Base-by-base conservation (phyloP, 257 asterid species). In the Nicotiana tabacum region DNA sequence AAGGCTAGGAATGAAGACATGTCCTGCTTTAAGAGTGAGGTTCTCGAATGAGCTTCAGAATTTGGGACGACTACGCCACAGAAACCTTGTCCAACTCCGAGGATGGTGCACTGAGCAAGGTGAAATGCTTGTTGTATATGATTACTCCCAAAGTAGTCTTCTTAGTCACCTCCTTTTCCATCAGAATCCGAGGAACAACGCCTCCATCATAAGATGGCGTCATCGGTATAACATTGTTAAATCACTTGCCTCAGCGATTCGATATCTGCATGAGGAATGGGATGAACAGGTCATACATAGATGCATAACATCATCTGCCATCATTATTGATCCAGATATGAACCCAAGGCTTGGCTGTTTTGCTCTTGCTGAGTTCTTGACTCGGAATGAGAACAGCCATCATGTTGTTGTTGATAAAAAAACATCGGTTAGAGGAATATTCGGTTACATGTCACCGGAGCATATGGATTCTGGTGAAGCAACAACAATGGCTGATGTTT, bases 91-190 rank as follows among this genome's bases (percentile, higher is more conserved):
- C 6, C 98, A 94, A 74, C 98, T 96, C 83, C 94, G 98, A 0
- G 99, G 99, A 9, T 96, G 99, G 99, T 96, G 98, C 89, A 96
- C 98, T 0, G 99, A 96, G 87, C 98, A 91, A 74, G 99, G 99
- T 24, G 99, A 96, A 90, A 96, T 96, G 98, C 97, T 96, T 0
- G 98, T 96, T 0, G 92, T 96, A 10, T 96, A 94, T 74, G 99
- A 96, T 17, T 93, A 94, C 89, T 85, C 92, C 0, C 81, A 92
- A 0, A 86, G 53, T 48, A 87, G 83, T 32, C 91, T 90, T 13
- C 85, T 96, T 13, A 92, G 98, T 70, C 89, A 86, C 86, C 68
- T 91, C 39, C 93, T 96, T 67, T 92, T 93, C 89, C 96, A 90
- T 53, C 84, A 80, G 6, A 83, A 80, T 9, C 86, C 11, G 0